A percentile compares a stretch with the other conserved stretches of the same genome.
Conservation (phyloP, 1,284 basidiomycete species). For the Cerrena zonata region DNA sequence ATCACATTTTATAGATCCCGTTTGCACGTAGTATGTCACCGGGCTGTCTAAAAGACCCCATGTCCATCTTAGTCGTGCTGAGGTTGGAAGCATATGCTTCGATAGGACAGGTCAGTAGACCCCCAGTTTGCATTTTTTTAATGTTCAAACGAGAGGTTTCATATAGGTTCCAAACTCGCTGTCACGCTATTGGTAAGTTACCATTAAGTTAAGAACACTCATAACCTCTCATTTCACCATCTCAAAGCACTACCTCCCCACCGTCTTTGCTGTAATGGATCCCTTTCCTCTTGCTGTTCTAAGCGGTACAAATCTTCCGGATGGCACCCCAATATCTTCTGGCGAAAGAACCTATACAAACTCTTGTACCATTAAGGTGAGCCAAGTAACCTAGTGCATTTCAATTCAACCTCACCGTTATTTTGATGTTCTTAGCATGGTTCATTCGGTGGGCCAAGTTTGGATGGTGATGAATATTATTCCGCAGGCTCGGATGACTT, state of each 20-base stretch:
- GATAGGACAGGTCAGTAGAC: slow-evolving; percentile 50
- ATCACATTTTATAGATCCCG: slow-evolving; percentile 7
- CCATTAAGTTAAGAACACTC: not conserved
- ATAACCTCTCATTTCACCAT: too few species aligned
- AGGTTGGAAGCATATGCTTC: slow-evolving; percentile 60
- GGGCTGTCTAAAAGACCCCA: slow-evolving; percentile 43
- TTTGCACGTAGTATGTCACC: slow-evolving; percentile 53
- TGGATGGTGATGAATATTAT: slow-evolving; percentile 54
- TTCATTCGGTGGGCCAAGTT: slow-evolving; percentile 58
- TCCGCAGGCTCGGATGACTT: slow-evolving; percentile 77
- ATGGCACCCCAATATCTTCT: slow-evolving; percentile 41
- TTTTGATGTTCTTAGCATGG: slow-evolving; percentile 57
- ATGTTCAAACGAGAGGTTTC: slow-evolving; percentile 3
- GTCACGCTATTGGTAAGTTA: slow-evolving; percentile 57
- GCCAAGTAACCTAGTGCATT: too few species aligned
- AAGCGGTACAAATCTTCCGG: slow-evolving; percentile 48
- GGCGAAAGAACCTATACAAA: slow-evolving; percentile 59
- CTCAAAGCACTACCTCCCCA: slow-evolving; percentile 59
- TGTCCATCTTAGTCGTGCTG: slow-evolving; percentile 46
- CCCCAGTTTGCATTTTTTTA: too few species aligned
- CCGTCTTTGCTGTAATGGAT: slow-evolving; percentile 62
- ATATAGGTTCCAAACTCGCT: slow-evolving; percentile 51
- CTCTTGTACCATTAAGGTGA: slow-evolving; percentile 71
- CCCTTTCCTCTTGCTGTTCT: slow-evolving; percentile 64
- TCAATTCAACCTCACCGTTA: too few species aligned